phyloP scores from a whole-genome alignment of 2,329 filamentous ascomycete species.

The Cladosporium sp. region DNA sequence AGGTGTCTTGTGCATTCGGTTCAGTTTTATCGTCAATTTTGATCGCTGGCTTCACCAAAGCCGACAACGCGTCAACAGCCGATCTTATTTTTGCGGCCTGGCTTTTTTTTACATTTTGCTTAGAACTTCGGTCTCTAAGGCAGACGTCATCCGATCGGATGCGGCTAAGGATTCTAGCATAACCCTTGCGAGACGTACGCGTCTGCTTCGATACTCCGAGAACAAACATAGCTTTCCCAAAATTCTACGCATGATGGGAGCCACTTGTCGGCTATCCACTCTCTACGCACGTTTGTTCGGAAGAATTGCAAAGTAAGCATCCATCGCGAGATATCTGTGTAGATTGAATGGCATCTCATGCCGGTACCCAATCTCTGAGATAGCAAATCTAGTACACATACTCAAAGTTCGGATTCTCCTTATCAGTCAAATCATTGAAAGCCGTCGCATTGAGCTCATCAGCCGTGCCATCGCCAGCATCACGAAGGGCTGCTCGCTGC shows the following conservation, averaged over 20 bases:
- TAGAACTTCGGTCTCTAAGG: background rate
- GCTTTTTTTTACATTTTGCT: background rate
- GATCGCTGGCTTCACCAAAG: background rate
- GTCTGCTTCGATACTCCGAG: background rate
- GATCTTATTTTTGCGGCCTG: background rate
- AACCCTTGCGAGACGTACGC: background rate
- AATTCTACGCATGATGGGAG: background rate
- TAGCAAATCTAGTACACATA: background rate
- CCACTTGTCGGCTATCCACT: background rate
- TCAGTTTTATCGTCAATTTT: background rate
- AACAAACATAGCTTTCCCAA: background rate
- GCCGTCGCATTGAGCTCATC: conserved; percentile 8
- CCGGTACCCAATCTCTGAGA: background rate
- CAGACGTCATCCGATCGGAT: background rate
- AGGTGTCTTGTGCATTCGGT: too few species aligned
- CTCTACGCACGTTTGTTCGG: background rate
- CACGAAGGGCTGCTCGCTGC: background rate
- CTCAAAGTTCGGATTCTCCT: conserved; percentile 10
- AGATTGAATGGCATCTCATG: background rate
- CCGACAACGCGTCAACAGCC: background rate
- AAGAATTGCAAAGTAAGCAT: background rate
- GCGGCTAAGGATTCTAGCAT: background rate
- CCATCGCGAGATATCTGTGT: background rate
- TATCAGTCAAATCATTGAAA: conserved; percentile 7
- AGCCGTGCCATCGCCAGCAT: background rate